Percentiles rank a stretch among this genome's conserved stretches.
These are phyloP conservation scores for Colletotrichum gigasporum DNA, from an alignment of 2,329 filamentous ascomycete species.

Conservation along the genomic window DNA sequence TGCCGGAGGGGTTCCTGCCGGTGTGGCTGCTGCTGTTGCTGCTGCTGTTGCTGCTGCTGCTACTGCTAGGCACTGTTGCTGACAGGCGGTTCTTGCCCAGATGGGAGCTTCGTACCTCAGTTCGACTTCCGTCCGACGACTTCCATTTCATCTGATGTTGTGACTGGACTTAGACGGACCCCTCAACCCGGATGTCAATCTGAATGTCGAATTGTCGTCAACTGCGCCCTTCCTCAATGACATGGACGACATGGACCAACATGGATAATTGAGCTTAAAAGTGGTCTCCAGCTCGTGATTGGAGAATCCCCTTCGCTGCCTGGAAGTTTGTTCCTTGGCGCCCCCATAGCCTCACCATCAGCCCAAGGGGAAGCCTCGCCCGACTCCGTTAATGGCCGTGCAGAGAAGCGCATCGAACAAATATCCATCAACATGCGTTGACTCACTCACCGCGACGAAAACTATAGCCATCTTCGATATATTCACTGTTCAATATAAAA, in stretches of 20 bases:
- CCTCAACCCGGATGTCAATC: too few species aligned
- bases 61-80: background rate
- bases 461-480: background rate
- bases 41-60: too few species aligned
- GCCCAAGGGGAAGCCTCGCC: background rate
- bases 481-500: background rate
- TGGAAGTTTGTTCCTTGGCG: background rate
- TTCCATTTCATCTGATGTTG: background rate
- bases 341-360: constrained; percentile 2
- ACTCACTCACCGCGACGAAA: background rate
- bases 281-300: too few species aligned
- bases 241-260: background rate
- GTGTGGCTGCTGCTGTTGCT: too few species aligned
- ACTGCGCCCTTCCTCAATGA: background rate
- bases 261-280: too few species aligned
- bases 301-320: background rate
- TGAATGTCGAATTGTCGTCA: constrained; percentile 5
- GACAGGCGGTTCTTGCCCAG: background rate
- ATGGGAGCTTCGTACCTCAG: background rate
- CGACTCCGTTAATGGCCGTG: background rate
- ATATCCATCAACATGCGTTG: background rate
- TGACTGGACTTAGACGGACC: too few species aligned
- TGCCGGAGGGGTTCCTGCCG: background rate
- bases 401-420: constrained; percentile 5
- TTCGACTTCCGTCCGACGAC: background rate